phyloP scores from a whole-genome alignment of 768 basidiomycete species.

The Pluteus cervinus region DNA sequence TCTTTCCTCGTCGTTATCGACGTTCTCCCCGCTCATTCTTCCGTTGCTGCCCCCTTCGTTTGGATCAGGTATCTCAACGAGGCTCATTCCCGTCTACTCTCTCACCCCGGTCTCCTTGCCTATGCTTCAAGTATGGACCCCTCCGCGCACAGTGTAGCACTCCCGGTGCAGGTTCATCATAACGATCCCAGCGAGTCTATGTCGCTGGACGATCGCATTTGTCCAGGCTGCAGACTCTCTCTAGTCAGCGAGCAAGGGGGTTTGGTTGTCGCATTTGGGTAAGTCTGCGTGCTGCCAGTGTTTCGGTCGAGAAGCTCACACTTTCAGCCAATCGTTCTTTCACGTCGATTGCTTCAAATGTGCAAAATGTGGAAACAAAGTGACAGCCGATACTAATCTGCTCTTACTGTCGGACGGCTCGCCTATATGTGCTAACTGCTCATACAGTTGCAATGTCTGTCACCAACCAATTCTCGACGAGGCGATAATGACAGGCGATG shows the following conservation, averaged over 20 bases:
- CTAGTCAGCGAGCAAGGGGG: conserved; percentile 79
- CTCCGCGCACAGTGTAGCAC: no score
- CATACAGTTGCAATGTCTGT: conserved; percentile 95
- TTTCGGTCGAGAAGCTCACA: not conserved
- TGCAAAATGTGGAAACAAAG: conserved; percentile 88
- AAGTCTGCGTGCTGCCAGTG: conserved; percentile 24
- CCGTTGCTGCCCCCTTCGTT: conserved; percentile 1
- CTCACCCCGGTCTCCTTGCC: no score
- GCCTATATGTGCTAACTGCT: conserved; percentile 93
- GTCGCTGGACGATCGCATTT: conserved; percentile 55
- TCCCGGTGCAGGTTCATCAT: no score
- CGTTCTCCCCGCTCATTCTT: no score
- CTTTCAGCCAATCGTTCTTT: conserved; percentile 81
- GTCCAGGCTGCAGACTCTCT: conserved; percentile 79
- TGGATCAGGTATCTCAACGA: conserved; percentile 20
- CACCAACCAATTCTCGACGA: conserved; percentile 93
- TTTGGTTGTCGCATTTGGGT: conserved; percentile 96
- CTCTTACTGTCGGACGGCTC: conserved; percentile 93
- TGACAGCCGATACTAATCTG: conserved; percentile 96
- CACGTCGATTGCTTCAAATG: conserved; percentile 96
- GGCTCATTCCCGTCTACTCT: no score
- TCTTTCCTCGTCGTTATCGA: no score
- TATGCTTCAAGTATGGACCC: no score
- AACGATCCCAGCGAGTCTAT: no score
- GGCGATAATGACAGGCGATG: conserved; percentile 99